A percentile compares a stretch with the other conserved stretches of the same genome.
phyloP scores from a whole-genome alignment of 768 basidiomycete genomes.

The Lactarius psammicola region DNA sequence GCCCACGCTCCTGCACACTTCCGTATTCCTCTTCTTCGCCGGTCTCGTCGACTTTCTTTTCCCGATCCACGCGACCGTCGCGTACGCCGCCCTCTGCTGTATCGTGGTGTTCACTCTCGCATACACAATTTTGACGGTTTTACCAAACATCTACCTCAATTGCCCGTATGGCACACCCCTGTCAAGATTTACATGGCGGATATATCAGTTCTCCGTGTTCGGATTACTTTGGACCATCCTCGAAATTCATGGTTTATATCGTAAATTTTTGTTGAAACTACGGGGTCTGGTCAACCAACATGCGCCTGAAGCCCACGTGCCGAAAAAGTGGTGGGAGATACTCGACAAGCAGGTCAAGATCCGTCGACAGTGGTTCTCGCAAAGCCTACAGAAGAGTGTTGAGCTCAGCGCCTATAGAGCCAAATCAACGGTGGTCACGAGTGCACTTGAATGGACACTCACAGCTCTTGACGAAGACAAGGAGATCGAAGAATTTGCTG shows the following conservation, averaged over 20 bases:
- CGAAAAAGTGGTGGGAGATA: background rate
- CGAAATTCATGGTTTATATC: background rate
- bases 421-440: background rate
- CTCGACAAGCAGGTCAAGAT: constrained; percentile 6
- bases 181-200: background rate
- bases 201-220: constrained; percentile 6
- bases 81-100: background rate
- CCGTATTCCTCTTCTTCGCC: constrained; percentile 13
- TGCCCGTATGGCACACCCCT: constrained; percentile 14
- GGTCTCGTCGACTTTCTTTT: constrained; percentile 19
- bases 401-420: constrained; percentile 4
- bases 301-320: background rate
- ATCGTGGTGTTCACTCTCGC: background rate
- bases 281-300: background rate
- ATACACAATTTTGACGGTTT: background rate
- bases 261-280: background rate
- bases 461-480: too few relatives aligned
- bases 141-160: constrained; percentile 8
- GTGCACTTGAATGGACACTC: constrained; percentile 12
- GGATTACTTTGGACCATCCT: background rate
- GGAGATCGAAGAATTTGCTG: too few relatives aligned
- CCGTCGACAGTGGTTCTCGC: constrained; percentile 7
- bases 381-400: constrained; percentile 5
- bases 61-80: constrained; percentile 1
- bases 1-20: constrained; percentile 14